phyloP scores from a whole-genome alignment of 352 stramenopile species.

The Phytopythium cucurbitacearum region DNA sequence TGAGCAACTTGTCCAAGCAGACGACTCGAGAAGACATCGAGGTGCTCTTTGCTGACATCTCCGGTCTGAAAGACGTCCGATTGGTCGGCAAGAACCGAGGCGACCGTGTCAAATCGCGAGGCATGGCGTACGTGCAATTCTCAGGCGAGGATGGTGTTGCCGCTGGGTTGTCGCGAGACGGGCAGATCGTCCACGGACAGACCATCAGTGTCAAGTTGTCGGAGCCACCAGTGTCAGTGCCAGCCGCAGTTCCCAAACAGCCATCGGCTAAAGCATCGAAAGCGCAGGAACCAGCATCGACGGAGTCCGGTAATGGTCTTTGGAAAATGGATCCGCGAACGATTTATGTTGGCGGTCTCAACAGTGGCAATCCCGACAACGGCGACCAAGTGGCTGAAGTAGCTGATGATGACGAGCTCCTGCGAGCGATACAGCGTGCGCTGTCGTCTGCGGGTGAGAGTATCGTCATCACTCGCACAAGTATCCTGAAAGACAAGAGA shows the following conservation, averaged over 20 bases:
- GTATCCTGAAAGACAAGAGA: constrained; percentile 53
- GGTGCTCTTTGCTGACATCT: constrained; percentile 44
- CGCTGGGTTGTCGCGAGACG: constrained; percentile 26
- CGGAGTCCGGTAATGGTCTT: constrained; percentile 14
- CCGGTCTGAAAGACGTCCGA: constrained; percentile 47
- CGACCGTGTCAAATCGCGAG: constrained; percentile 55
- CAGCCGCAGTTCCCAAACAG: not conserved
- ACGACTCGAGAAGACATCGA: constrained; percentile 43
- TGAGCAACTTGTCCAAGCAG: constrained; percentile 64
- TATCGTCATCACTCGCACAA: constrained; percentile 38
- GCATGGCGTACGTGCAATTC: constrained; percentile 78
- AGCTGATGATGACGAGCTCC: constrained; percentile 17
- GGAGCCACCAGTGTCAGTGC: constrained; percentile 26
- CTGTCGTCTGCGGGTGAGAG: constrained; percentile 23
- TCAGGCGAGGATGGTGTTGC: constrained; percentile 33
- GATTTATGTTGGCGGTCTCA: constrained; percentile 50
- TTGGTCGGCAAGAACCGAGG: constrained; percentile 61
- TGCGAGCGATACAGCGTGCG: constrained; percentile 30
- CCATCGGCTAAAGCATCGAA: not conserved
- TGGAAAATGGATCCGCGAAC: constrained; percentile 52
- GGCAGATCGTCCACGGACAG: constrained; percentile 27
- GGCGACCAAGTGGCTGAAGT: not conserved
- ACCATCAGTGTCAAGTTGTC: constrained; percentile 49
- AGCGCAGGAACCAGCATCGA: not conserved
- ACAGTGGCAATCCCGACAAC: constrained; percentile 16